A percentile compares a stretch with the other conserved stretches of the same genome.
Conservation (phyloP, 1,139 yeast genomes). For the Pichia norvegensis region DNA sequence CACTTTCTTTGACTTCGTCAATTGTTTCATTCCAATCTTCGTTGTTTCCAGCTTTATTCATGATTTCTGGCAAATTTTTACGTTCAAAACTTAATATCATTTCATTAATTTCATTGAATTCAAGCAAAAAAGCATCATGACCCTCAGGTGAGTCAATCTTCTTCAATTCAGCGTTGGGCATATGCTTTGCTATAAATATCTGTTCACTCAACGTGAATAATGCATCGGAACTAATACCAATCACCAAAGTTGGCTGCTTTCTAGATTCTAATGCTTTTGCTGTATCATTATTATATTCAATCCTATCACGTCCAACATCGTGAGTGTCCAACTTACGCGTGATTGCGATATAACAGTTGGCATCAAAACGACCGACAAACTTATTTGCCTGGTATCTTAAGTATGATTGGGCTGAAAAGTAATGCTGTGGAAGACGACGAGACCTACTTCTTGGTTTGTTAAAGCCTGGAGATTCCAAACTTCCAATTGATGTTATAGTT, state of each 20-base stretch:
- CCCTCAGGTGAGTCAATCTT: constrained; percentile 92
- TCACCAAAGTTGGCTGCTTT: constrained; percentile 66
- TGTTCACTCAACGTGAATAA: constrained; percentile 89
- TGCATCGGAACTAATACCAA: constrained; percentile 90
- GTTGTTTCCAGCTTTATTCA: constrained; percentile 38
- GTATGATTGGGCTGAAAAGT: constrained; percentile 91
- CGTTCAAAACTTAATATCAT: constrained; percentile 61
- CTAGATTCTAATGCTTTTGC: constrained; percentile 50
- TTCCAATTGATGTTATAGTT: constrained; percentile 8
- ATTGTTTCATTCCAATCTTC: constrained; percentile 50
- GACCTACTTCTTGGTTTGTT: constrained; percentile 17
- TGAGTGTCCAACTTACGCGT: constrained; percentile 92
- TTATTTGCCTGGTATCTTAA: constrained; percentile 89
- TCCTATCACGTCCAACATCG: constrained; percentile 78
- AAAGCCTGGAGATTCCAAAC: constrained; percentile 1
- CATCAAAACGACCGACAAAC: constrained; percentile 84
- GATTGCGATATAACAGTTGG: constrained; percentile 90
- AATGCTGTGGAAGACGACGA: constrained; percentile 62
- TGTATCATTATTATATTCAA: constrained; percentile 37
- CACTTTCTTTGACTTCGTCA: constrained; percentile 50
- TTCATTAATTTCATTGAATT: constrained; percentile 73
- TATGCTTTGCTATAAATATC: constrained; percentile 65
- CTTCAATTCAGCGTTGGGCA: constrained; percentile 62
- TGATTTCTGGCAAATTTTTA: constrained; percentile 48
- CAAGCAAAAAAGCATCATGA: constrained; percentile 91